A percentile compares a stretch with the other conserved stretches of the same genome.
Conservation (phyloP, 306 rosid species). For the Nissolia schottii region DNA sequence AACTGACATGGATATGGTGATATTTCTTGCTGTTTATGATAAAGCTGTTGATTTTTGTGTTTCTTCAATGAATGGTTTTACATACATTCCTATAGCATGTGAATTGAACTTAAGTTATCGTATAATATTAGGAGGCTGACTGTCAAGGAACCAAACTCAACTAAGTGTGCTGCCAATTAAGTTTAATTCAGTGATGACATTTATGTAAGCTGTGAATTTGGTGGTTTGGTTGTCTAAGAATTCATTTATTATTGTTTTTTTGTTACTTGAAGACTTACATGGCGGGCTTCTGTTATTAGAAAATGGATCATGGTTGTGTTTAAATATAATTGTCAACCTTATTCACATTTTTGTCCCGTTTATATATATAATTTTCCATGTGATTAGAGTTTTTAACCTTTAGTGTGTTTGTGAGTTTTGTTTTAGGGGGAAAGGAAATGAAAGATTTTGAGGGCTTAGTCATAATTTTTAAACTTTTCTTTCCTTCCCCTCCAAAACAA, state of each 20-base stretch:
- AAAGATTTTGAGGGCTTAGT: too few species aligned
- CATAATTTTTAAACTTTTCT: too few species aligned
- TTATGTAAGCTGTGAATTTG: background rate
- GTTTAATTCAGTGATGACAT: background rate
- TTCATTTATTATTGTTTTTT: background rate
- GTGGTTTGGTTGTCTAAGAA: background rate
- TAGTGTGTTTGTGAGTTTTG: background rate
- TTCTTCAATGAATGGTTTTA: background rate
- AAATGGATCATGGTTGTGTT: background rate
- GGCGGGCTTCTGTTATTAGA: background rate
- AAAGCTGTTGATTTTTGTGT: background rate
- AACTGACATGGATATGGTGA: background rate
- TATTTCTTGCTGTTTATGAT: background rate
- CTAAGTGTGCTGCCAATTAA: background rate
- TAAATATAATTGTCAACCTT: background rate
- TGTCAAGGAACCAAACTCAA: background rate
- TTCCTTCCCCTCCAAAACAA: too few species aligned
- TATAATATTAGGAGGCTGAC: background rate
- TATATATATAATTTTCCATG: background rate
- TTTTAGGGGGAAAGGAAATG: background rate
- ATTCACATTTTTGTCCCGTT: background rate
- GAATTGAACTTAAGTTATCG: background rate
- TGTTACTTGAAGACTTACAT: too few species aligned
- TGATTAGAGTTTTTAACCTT: background rate
- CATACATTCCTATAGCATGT: background rate